Conservation (phyloP, 2,329 filamentous ascomycete genomes). For the Cladosporium colombiae region DNA sequence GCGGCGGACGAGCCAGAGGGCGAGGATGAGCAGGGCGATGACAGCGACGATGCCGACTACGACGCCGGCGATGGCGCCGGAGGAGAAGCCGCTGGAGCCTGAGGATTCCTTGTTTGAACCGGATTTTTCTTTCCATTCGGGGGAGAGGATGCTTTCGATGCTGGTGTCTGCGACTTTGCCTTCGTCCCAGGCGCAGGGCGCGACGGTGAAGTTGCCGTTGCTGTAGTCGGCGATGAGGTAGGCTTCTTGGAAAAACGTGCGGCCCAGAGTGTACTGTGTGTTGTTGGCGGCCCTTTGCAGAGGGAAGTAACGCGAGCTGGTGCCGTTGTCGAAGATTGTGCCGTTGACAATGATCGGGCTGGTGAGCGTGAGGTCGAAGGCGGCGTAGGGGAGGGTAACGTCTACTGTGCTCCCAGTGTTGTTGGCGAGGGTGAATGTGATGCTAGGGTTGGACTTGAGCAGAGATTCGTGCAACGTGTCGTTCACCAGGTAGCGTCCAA, state of each 20-base stretch:
- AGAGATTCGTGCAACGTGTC: slow-evolving; percentile 34
- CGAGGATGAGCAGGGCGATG: slow-evolving; percentile 30
- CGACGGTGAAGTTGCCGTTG: slow-evolving; percentile 39
- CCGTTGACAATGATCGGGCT: slow-evolving; percentile 34
- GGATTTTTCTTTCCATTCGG: slow-evolving; percentile 22
- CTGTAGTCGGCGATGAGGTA: slow-evolving; percentile 42
- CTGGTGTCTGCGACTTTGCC: slow-evolving; percentile 26
- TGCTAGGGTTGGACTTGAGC: slow-evolving; percentile 29
- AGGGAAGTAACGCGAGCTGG: slow-evolving; percentile 38
- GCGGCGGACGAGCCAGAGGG: slow-evolving; percentile 34
- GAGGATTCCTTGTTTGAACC: slow-evolving; percentile 13
- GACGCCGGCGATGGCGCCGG: slow-evolving; percentile 39
- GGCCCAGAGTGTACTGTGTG: slow-evolving; percentile 40
- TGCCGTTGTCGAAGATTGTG: slow-evolving; percentile 27
- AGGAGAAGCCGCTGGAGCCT: slow-evolving; percentile 25
- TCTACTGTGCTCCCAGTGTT: slow-evolving; percentile 31
- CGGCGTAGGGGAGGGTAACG: slow-evolving; percentile 40
- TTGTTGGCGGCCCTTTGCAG: slow-evolving; percentile 36
- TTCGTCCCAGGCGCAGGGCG: slow-evolving; percentile 37
- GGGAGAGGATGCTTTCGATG: slow-evolving; percentile 35
- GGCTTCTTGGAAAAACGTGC: slow-evolving; percentile 42
- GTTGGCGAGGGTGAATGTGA: slow-evolving; percentile 39
- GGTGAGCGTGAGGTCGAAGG: slow-evolving; percentile 37
- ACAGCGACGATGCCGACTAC: slow-evolving; percentile 37
- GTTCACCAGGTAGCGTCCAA: slow-evolving; percentile 39